Percentiles rank a stretch among this genome's conserved stretches.
Conservation (phyloP, 192 early-diverging fungal genomes). For the Lunasporangiospora selenospora region DNA sequence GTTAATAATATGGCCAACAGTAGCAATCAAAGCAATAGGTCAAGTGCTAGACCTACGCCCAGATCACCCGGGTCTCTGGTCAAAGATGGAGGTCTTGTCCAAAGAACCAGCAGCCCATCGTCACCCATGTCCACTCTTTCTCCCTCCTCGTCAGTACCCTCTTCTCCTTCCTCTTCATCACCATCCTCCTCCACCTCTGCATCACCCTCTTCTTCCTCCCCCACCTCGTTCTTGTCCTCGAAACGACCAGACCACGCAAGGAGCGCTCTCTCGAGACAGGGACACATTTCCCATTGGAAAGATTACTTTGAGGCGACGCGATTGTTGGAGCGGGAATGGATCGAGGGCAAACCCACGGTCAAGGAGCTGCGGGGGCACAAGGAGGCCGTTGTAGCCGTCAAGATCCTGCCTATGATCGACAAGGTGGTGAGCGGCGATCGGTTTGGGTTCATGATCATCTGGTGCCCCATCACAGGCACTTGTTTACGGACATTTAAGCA, state of each 20-base stretch:
- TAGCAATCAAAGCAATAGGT: no score
- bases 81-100: slow-evolving; percentile 28
- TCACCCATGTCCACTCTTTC: no score
- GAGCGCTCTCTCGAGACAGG: no score
- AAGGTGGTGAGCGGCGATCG: slow-evolving; percentile 35
- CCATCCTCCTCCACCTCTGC: no score
- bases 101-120: no score
- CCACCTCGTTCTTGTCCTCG: no score
- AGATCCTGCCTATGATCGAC: background rate
- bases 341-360: slow-evolving; percentile 21
- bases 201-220: no score
- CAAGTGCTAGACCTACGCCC: slow-evolving; percentile 7
- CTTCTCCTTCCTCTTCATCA: no score
- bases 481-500: slow-evolving; percentile 16
- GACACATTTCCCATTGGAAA: no score
- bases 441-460: slow-evolving; percentile 16
- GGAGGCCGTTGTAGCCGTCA: slow-evolving; percentile 26
- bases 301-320: slow-evolving; percentile 23
- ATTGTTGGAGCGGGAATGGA: slow-evolving; percentile 34
- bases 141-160: no score
- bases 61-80: slow-evolving; percentile 6
- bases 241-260: no score
- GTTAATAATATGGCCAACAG: no score
- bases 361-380: slow-evolving; percentile 31
- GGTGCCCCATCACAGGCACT: slow-evolving; percentile 28